phyloP scores from a whole-genome alignment of 768 basidiomycete genomes.

The Mycena alexandri region DNA sequence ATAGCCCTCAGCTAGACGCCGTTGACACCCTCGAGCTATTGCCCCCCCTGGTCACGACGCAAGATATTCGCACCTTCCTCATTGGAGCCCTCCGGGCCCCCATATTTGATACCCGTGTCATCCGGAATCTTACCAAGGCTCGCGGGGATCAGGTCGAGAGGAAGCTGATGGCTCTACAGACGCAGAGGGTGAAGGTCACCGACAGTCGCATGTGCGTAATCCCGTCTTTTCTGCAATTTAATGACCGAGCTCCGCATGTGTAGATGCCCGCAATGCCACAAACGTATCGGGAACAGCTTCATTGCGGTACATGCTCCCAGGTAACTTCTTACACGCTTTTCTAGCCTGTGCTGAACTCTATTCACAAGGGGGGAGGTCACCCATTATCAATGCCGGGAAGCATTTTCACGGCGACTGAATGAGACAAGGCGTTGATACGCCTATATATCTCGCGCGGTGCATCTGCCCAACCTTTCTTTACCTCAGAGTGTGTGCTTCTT shows the following conservation, averaged over 20 bases:
- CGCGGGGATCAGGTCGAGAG: constrained; percentile 62
- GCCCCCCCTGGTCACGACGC: constrained; percentile 89
- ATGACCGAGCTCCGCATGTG: constrained; percentile 5
- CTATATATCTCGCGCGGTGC: no score
- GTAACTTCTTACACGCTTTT: constrained; percentile 56
- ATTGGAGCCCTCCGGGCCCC: constrained; percentile 75
- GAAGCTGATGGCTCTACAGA: constrained; percentile 80
- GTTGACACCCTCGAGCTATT: constrained; percentile 87
- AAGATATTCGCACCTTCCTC: constrained; percentile 85
- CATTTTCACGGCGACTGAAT: constrained; percentile 71
- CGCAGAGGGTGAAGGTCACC: constrained; percentile 87
- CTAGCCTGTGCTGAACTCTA: neutral
- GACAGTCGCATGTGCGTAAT: constrained; percentile 90
- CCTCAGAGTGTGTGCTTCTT: no score
- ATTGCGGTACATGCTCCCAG: constrained; percentile 93
- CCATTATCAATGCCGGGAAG: constrained; percentile 95
- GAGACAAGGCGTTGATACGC: constrained; percentile 51
- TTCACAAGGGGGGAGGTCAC: constrained; percentile 90
- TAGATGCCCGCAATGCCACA: constrained; percentile 97
- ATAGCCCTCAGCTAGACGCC: constrained; percentile 85
- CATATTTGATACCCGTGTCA: constrained; percentile 75
- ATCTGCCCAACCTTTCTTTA: no score
- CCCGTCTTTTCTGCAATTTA: neutral
- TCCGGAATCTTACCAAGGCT: constrained; percentile 79
- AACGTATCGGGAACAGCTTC: constrained; percentile 91